Base-by-base conservation (phyloP, 2,329 filamentous ascomycete species). In the Epichloe typhina region DNA sequence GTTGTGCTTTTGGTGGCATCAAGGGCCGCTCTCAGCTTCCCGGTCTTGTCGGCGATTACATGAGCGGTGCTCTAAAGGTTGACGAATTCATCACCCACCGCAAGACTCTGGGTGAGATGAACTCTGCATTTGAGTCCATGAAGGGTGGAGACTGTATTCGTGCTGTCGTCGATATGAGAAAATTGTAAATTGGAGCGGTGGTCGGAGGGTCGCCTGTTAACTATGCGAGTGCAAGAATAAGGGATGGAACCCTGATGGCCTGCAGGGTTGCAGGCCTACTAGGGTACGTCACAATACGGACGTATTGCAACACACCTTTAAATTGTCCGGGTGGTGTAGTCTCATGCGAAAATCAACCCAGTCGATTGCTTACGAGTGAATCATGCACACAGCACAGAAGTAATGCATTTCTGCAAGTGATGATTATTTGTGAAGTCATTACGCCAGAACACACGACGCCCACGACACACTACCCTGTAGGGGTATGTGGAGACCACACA, bases 11-110 rank as follows among this genome's bases (percentile, higher is more conserved):
- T 64, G 93, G 93, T 59, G 93, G 93, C 61, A 90, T 98, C 77
- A 98, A 97, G 78, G 93, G 93, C 60, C 90, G 93, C 64, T 84
- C 86, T 36, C 93, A 98, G 73, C 81, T 98, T 57, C 85, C 86
- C 46, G 83, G 78, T 53, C 82, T 98, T 40, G 89, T 98, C 23
- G 73, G 82, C 58, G 91, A 97, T 70, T 98, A 98, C 73, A 77
- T 94, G 68, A 78, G 79, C 49, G 90, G 90, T 61, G 80, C 85
- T 65, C 83, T 98, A 65, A 97, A 96, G 83, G 93, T 97, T 44
- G 91, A 97, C 66, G 93, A 98, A 74, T 97, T 97, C 75, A 97
- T 98, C 73, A 98, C 93, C 35, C 93, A 98, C 74, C 83, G 90
- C 61, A 88, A 95, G 73, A 79, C 77, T 4, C 75, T 98, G 43